Conservation (phyloP, 441 rosid species). For the Jatropha podagrica region DNA sequence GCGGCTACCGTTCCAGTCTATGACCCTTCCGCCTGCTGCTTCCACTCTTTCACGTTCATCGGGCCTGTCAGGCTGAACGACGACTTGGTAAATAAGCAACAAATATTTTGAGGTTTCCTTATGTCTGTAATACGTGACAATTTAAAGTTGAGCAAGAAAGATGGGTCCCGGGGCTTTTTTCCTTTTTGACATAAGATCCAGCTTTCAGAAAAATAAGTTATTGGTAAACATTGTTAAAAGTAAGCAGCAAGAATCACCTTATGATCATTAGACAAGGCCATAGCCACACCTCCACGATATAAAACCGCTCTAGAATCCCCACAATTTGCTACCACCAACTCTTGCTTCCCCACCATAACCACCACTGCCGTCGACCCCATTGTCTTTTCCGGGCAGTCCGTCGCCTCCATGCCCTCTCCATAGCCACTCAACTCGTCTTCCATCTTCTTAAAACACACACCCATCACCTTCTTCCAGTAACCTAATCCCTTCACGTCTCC, state of each 20-base stretch:
- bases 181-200: no score
- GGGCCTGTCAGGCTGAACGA: conserved; percentile 34
- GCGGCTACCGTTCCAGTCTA: conserved; percentile 29
- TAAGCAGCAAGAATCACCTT: conserved; percentile 7
- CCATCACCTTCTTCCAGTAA: conserved; percentile 39
- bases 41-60: conserved; percentile 37
- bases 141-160: no score
- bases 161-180: no score
- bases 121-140: no score
- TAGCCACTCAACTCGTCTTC: conserved; percentile 29
- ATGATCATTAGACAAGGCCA: conserved; percentile 28
- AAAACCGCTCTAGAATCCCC: conserved; percentile 38
- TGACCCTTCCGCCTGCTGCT: conserved; percentile 32
- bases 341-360: conserved; percentile 34
- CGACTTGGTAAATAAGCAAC: no score
- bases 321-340: conserved; percentile 36
- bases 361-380: conserved; percentile 36
- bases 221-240: no score
- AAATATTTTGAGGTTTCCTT: no score
- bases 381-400: background rate
- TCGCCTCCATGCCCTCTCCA: background rate
- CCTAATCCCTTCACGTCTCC: conserved; percentile 12
- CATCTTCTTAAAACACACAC: conserved; percentile 33
- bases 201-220: no score
- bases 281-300: conserved; percentile 21